Evolutionary conservation across 2,329 filamentous ascomycete species (phyloP), one percentile per base, ranked within the genome.

Genomic region (Neodidymelliopsis sp.): DNA sequence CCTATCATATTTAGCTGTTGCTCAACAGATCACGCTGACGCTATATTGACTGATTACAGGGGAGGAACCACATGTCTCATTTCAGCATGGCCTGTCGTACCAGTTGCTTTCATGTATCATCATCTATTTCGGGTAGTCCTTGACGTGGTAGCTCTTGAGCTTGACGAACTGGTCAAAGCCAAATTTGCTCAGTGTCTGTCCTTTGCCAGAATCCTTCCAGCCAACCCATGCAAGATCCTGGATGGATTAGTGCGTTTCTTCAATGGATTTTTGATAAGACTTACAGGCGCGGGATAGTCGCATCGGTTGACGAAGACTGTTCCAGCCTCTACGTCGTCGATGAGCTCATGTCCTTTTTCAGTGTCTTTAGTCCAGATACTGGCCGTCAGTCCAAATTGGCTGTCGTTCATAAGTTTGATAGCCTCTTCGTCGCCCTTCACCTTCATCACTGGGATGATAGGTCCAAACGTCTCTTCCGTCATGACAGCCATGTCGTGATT

Each of bases 81-180:
- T 27, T 28, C 29, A 49, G 40, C 33, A 24, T 35, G 46, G 33
- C 41, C 45, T 15, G 52, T 55, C 38, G 39, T 56, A 56, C 54
- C 41, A 43, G 13, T 12, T 34, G 19, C 22, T 29, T 35, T 45
- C 23, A 52, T 62, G 53, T 39, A 50, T 30, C 33, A 19, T n/a
- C 23, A 44, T 57, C 59, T 71, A 82, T 74, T 82, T 82, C 2
- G 83, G 82, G 66, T 85, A 84, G 46, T 95, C 85, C 78, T 97
- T 97, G 71, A 97, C 72, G 74, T 97, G 93, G 74, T 88, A 95
- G 79, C 90, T 96, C 86, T 97, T 97, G 65, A 96, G 81, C 81
- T 94, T 96, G 69, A 95, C 88, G 70, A 97, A 97, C 70, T 96
- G 90, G 64, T 97, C 93, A 69, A 95, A 97, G 9, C 93, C 93